These are phyloP conservation scores for Aspergillus leporis DNA, from an alignment of 495 filamentous ascomycete genomes.

Conservation along the genomic window DNA sequence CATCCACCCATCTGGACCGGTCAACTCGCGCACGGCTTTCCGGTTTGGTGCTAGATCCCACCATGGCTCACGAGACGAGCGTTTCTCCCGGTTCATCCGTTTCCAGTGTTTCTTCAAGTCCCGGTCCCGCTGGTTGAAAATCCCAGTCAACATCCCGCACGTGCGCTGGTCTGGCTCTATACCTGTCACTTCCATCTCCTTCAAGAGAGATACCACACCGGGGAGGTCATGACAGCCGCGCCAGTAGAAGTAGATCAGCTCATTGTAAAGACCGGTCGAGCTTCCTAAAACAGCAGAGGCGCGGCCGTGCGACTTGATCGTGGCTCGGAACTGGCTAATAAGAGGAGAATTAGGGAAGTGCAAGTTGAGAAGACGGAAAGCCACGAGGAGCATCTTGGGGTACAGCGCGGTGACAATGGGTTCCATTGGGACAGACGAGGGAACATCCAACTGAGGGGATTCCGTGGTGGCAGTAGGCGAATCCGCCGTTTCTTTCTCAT, in stretches of 20 bases:
- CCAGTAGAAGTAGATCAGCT: conserved; percentile 67
- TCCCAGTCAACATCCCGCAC: conserved; percentile 44
- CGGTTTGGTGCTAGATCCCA: conserved; percentile 43
- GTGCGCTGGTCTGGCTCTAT: conserved; percentile 63
- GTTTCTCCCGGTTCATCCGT: not conserved
- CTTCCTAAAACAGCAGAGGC: conserved; percentile 72
- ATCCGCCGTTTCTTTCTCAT: not conserved
- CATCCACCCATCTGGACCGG: conserved; percentile 33
- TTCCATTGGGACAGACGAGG: conserved; percentile 40
- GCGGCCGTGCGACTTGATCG: conserved; percentile 68
- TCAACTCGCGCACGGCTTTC: conserved; percentile 32
- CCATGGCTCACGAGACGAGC: conserved; percentile 25
- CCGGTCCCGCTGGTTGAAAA: conserved; percentile 25
- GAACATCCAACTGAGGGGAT: conserved; percentile 25
- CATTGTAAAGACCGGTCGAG: conserved; percentile 73
- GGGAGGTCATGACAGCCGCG: conserved; percentile 58
- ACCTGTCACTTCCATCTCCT: conserved; percentile 76
- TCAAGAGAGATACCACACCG: conserved; percentile 60
- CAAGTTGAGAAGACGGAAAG: conserved; percentile 61
- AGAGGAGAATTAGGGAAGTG: conserved; percentile 63
- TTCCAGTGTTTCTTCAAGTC: conserved; percentile 20
- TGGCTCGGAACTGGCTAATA: conserved; percentile 62
- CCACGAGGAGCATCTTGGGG: conserved; percentile 61
- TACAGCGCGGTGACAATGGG: conserved; percentile 66
- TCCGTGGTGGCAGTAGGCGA: conserved; percentile 13